These are phyloP conservation scores for Trypanosoma avium DNA, from an alignment of 208 protist species.

Conservation along the genomic window DNA sequence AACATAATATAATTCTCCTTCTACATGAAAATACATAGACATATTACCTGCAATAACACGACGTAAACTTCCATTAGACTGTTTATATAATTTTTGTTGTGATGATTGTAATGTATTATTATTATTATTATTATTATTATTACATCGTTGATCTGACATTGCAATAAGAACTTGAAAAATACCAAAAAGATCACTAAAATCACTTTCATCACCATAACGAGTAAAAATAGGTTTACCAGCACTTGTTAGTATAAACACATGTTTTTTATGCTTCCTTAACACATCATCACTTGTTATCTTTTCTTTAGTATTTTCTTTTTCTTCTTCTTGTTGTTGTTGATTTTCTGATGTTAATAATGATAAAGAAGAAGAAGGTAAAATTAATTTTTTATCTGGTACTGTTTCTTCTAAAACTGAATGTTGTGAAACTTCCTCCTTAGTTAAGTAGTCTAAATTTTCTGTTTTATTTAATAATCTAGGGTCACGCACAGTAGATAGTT, in stretches of 20 bases:
- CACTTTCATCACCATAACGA: conserved; percentile 52
- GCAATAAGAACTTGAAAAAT: conserved; percentile 70
- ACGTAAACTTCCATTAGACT: conserved; percentile 1
- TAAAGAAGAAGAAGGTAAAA: background rate
- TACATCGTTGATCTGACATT: conserved; percentile 19
- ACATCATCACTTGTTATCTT: conserved; percentile 15
- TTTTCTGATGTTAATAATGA: background rate
- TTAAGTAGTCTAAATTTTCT: no score
- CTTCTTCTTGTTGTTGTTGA: background rate
- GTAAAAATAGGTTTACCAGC: conserved; percentile 87
- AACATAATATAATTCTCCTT: conserved; percentile 57
- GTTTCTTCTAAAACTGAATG: background rate
- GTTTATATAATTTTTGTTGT: background rate
- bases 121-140: no score
- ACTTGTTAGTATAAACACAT: conserved; percentile 86
- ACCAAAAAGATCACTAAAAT: conserved; percentile 61
- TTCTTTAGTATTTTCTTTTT: background rate
- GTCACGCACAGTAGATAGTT: background rate
- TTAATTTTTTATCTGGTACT: background rate
- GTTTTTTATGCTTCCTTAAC: conserved; percentile 48
- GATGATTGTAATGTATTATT: no score
- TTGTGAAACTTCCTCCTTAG: no score
- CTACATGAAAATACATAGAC: conserved; percentile 48
- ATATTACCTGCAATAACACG: conserved; percentile 25
- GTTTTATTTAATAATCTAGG: no score